Percentiles rank a stretch among this genome's conserved stretches.
phyloP scores from a whole-genome alignment of 2,329 filamentous ascomycete species.

The Paecilomyces sp. region DNA sequence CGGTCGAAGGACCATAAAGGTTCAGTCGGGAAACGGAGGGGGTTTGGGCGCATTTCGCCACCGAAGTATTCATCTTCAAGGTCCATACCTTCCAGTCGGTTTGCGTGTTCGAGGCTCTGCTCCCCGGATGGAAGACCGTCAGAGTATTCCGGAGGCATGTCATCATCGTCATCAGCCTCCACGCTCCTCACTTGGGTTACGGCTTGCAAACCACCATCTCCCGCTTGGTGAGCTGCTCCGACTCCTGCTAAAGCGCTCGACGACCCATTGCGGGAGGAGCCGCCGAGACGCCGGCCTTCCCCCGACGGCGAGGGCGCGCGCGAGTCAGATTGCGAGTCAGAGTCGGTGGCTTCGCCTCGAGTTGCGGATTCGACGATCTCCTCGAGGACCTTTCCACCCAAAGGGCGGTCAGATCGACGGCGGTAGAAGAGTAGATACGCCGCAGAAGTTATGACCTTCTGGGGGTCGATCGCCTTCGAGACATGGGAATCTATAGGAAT shows the following conservation, averaged over 20 bases:
- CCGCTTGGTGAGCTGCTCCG: constrained; percentile 65
- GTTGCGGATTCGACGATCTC: constrained; percentile 61
- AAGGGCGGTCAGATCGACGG: constrained; percentile 65
- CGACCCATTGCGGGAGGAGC: constrained; percentile 82
- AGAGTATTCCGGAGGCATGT: constrained; percentile 25
- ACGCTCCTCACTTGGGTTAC: constrained; percentile 27
- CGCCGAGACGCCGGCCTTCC: constrained; percentile 83
- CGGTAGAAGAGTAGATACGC: constrained; percentile 97
- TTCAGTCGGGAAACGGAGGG: constrained; percentile 15
- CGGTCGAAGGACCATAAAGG: constrained; percentile 33
- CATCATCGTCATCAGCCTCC: constrained; percentile 18
- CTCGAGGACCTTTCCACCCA: constrained; percentile 72
- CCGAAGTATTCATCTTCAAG: constrained; percentile 19
- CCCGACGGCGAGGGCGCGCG: constrained; percentile 53
- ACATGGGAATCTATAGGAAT: constrained; percentile 65
- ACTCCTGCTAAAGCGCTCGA: constrained; percentile 77
- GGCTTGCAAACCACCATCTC: constrained; percentile 52
- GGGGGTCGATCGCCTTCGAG: constrained; percentile 51
- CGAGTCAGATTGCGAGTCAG: constrained; percentile 35
- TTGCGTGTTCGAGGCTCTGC: constrained; percentile 12
- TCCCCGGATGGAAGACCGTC: constrained; percentile 16
- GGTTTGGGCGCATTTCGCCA: constrained; percentile 13
- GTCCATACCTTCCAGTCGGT: constrained; percentile 25
- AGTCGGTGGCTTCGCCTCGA: constrained; percentile 42
- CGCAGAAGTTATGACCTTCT: constrained; percentile 61